Percentiles rank a stretch among this genome's conserved stretches.
phyloP scores from a whole-genome alignment of 2,329 filamentous ascomycete species.

The Moelleriella libera region DNA sequence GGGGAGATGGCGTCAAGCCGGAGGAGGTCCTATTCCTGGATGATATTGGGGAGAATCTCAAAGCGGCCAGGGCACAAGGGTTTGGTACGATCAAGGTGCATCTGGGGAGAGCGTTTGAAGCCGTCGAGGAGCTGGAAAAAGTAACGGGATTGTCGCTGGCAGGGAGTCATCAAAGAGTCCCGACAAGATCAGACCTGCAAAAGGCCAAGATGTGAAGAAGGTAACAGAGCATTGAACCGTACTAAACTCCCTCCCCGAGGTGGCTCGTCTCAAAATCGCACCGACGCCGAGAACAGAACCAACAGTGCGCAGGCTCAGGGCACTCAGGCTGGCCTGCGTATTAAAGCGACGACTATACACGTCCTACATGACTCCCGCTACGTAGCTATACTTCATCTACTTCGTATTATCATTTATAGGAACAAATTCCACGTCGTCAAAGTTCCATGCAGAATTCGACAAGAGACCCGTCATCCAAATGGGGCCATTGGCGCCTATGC shows the following conservation, averaged over 20 bases:
- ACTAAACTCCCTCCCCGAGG: no score
- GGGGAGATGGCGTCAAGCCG: slow-evolving; percentile 37
- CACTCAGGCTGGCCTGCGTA: no score
- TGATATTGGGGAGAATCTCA: slow-evolving; percentile 88
- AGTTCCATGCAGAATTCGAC: slow-evolving; percentile 10
- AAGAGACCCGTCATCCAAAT: slow-evolving; percentile 12
- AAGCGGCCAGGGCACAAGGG: slow-evolving; percentile 59
- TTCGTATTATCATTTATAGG: no score
- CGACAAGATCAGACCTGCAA: slow-evolving; percentile 19
- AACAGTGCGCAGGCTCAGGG: no score
- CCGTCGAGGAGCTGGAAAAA: slow-evolving; percentile 67
- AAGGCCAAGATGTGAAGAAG: slow-evolving; percentile 28
- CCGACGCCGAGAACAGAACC: no score
- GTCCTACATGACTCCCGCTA: no score
- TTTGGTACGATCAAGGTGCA: slow-evolving; percentile 76
- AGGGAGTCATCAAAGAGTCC: slow-evolving; percentile 36
- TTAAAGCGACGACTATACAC: no score
- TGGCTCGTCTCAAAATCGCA: no score
- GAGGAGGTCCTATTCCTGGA: slow-evolving; percentile 76
- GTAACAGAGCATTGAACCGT: slow-evolving; percentile 6
- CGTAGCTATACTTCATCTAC: no score
- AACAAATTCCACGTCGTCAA: slow-evolving; percentile 4
- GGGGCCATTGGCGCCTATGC: slow-evolving; percentile 1
- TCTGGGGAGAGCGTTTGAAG: slow-evolving; percentile 63
- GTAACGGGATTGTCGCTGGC: slow-evolving; percentile 55